Evolutionary conservation across 768 basidiomycete species (phyloP), one percentile per base, ranked within the genome.

Genomic region (Leucosporidium scottii): DNA sequence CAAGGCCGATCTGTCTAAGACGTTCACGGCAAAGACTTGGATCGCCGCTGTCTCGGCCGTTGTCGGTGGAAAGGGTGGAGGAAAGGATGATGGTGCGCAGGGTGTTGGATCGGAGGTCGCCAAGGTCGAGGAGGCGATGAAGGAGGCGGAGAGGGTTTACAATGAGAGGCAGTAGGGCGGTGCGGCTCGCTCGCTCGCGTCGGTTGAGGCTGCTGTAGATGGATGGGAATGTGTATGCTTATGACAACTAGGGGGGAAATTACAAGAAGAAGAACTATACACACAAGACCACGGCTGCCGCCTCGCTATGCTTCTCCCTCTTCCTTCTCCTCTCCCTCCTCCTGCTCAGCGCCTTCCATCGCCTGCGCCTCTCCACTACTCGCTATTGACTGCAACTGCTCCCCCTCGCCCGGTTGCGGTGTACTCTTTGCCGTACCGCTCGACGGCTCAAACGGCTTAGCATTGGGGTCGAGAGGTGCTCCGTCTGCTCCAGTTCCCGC

Each of bases 51-150:
- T 96, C 25, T 82, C 84, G 8, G 87, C 87, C 47, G 79, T 93
- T 13, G 74, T 98, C 15, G 93, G 93, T 30, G 96, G 96, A 53
- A 98, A 94, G 86, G 91, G 91, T 61, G 96, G 96, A 63, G 96
- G 96, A 20, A 97, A 93, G 79, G 91, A 91, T 67, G 96, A 98
- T 48, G 83, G 85, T 64, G 88, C 89, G 2, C 91, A 93, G 75
- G 96, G 96, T 30, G 86, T 94, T 20, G 96, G 96, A 36, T 79
- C 81, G 4, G 82, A 90, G 68, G 78, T 83, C 1, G 78, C 78
- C 30, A 86, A 84, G 78, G 79, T 91, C 3, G 79, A 82, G 21
- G 89, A 88, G 67, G 93, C 90, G 18, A 61, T 73, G 21, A 44
- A n/a, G 27, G 55, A 21, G 23, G 72, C 69, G 21, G 48, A 63